These are phyloP conservation scores for Gentiana macrophylla DNA, from an alignment of 257 asterid species.

Conservation along the genomic window DNA sequence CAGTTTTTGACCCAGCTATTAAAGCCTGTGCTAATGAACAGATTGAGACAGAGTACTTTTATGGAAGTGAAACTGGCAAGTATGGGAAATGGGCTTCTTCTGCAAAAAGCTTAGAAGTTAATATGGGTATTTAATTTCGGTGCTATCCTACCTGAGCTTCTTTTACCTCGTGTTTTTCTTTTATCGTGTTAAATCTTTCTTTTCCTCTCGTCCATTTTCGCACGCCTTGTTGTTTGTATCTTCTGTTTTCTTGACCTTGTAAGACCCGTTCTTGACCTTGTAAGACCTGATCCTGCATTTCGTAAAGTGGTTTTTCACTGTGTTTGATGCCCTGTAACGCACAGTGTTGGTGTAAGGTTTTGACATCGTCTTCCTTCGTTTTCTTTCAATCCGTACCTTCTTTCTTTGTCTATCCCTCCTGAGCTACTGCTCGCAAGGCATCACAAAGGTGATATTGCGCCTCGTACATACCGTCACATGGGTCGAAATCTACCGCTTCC, in stretches of 20 bases:
- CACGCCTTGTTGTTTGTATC: conserved; percentile 23
- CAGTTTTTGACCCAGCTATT: conserved; percentile 16
- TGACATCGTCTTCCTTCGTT: conserved; percentile 5
- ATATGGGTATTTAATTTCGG: conserved; percentile 22
- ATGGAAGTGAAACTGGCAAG: conserved; percentile 1
- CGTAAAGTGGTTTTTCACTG: background rate
- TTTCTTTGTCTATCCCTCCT: conserved; percentile 94
- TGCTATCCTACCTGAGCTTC: conserved; percentile 88
- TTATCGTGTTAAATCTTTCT: background rate
- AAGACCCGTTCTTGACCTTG: conserved; percentile 94
- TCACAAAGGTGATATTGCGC: too few relatives aligned
- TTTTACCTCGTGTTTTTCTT: background rate
- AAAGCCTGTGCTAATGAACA: conserved; percentile 14
- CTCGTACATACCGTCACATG: too few relatives aligned
- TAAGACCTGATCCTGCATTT: conserved; percentile 37
- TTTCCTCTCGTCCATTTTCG: conserved; percentile 43
- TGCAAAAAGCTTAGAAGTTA: background rate
- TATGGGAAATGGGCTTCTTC: background rate
- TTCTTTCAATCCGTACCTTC: conserved; percentile 55
- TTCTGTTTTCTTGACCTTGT: conserved; percentile 49
- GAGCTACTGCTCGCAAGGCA: background rate
- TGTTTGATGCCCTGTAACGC: conserved; percentile 9
- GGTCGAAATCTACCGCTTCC: too few relatives aligned
- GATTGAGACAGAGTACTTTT: conserved; percentile 13
- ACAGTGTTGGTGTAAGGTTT: conserved; percentile 17